A percentile compares a stretch with the other conserved stretches of the same genome.
These are phyloP conservation scores for Ceratobasidium sp. DNA, from an alignment of 1,284 basidiomycete species.

Conservation along the genomic window DNA sequence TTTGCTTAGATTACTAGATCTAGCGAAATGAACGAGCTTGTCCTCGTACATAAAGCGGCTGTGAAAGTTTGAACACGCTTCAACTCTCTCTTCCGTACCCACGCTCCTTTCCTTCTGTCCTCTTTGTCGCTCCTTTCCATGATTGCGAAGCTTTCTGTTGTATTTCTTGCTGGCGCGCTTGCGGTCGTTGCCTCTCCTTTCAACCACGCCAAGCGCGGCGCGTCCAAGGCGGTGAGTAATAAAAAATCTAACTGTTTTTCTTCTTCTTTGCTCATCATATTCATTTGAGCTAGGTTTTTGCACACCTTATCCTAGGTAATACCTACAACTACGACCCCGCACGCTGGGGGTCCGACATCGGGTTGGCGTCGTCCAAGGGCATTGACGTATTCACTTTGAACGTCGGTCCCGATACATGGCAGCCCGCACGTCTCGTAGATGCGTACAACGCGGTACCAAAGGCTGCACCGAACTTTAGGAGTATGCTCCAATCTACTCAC, in stretches of 20 bases:
- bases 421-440: constrained; percentile 54
- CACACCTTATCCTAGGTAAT: too few relatives aligned
- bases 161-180: background rate
- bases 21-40: too few relatives aligned
- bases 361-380: constrained; percentile 57
- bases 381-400: constrained; percentile 62
- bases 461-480: constrained; percentile 56
- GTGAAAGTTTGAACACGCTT: too few relatives aligned
- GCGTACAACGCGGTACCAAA: constrained; percentile 57
- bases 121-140: background rate
- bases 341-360: constrained; percentile 58
- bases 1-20: too few relatives aligned
- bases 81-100: too few relatives aligned
- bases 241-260: background rate
- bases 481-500: constrained; percentile 56
- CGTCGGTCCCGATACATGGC: constrained; percentile 58
- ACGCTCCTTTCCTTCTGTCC: background rate
- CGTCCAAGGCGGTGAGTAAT: constrained; percentile 14
- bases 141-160: background rate
- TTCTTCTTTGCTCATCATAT: background rate
- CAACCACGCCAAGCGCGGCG: background rate
- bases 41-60: too few relatives aligned
- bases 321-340: constrained; percentile 57
- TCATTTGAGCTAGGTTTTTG: too few relatives aligned
- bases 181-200: background rate